Percentiles rank a stretch among this genome's conserved stretches.
These are phyloP conservation scores for Telfairia occidentalis DNA, from an alignment of 331 rosid genomes.

Conservation along the genomic window DNA sequence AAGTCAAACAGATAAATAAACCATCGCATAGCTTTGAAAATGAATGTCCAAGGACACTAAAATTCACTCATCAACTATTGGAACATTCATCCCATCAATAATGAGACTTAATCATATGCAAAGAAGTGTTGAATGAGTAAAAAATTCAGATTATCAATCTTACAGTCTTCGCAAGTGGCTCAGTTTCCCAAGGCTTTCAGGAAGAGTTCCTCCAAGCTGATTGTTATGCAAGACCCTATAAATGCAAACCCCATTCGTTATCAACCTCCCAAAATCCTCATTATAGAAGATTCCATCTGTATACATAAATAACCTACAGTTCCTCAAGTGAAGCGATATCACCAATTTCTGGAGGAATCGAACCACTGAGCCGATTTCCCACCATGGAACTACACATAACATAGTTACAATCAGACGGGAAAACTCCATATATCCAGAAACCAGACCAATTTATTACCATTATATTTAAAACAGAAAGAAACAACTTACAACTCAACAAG, in stretches of 20 bases:
- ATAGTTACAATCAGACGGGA: not conserved
- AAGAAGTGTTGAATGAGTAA: not conserved
- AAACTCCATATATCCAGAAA: not conserved
- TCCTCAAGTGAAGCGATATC: slow-evolving; percentile 31
- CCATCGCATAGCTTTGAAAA: not conserved
- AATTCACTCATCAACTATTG: too few species aligned
- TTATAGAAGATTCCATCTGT: not conserved
- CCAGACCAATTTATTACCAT: not conserved
- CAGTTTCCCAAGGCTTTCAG: slow-evolving; percentile 47
- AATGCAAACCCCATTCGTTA: not conserved
- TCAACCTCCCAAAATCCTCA: not conserved
- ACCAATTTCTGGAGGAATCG: slow-evolving; percentile 57
- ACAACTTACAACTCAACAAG: slow-evolving; percentile 44
- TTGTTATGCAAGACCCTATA: slow-evolving; percentile 55
- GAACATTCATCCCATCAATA: not conserved
- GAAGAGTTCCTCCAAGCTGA: slow-evolving; percentile 57
- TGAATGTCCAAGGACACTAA: too few species aligned
- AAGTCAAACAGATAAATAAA: not conserved
- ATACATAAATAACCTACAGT: slow-evolving; percentile 34
- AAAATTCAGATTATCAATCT: slow-evolving; percentile 16
- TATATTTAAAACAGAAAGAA: not conserved
- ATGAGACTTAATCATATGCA: not conserved
- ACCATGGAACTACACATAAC: slow-evolving; percentile 35
- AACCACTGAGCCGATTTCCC: slow-evolving; percentile 53
- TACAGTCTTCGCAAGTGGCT: slow-evolving; percentile 36